Base-by-base conservation (phyloP, 768 basidiomycete species). In the Russula foetens region DNA sequence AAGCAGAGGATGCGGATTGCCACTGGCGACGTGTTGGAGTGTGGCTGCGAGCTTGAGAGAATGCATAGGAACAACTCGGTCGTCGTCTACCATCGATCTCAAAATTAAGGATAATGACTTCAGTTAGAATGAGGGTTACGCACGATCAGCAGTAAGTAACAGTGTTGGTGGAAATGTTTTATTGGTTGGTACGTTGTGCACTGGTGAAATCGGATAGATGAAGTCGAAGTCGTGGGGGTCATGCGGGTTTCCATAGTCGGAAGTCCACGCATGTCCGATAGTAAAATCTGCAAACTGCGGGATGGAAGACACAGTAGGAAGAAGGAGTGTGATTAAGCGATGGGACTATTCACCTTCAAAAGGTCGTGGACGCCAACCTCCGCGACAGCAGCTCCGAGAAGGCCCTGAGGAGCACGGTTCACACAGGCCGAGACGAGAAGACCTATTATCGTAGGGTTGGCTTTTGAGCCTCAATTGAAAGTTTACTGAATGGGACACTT, bases 21-120 rank as follows among this genome's bases (percentile, higher is more conserved):
- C 66, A 1, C 86, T 77, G 1, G 82, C 72, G 1, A 71, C 74
- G 68, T 92, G 73, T 69, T 93, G 90, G 39, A 92, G 74, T n/a
- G 83, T 83, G 17, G 91, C 91, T 0, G 85, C 84, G 53, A 83
- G 78, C 72, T 93, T 93, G 80, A 88, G 91, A 9, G 89, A 88
- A 72, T 92, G 91, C 69, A 90, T 75, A 1, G 89, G 88, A 5
- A 92, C 89, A n/a, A 92, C 90, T 35, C 90, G 85, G 67, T 90
- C 88, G 65, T 92, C 90, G 63, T 90, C 88, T 90, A 66, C 21
- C 26, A 47, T 24, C 23, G 14, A 35, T 29, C 24, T 28, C 7
- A 7, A 31, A n/a, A 12, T 26, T 56, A 19, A 45, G 17, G 26
- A 4, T 17, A 45, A 15, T 43, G 26, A 3, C 15, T 14, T 15